Evolutionary conservation across 805 yeast genomes (phyloP), one percentile per base, ranked within the genome.

Genomic region (Starmerella apis): DNA sequence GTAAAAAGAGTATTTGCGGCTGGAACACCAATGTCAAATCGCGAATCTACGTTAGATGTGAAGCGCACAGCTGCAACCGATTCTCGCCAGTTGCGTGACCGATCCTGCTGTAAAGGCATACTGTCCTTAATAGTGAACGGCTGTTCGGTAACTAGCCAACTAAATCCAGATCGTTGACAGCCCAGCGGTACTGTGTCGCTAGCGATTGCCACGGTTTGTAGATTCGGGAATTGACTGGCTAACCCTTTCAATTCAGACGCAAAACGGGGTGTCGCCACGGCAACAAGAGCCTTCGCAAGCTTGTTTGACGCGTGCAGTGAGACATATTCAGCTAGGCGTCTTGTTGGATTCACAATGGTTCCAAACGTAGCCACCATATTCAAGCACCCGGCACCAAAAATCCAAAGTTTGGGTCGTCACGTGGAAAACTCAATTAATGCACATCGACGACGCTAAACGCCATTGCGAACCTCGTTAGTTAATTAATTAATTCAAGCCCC

Each of bases 211-310:
- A 63, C 58, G 8, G 60, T 48, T 48, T 63, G 64, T 18, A 58
- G 45, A n/a, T 43, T 37, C 4, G 60, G 59, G 43, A 55, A 53
- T 20, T 46, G 49, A 16, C 32, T 14, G 22, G 56, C 52, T 14
- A 60, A 48, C 0, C 22, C 35, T 18, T 41, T 33, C 36, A 68
- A 51, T 37, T 64, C 63, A 9, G 49, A 30, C 13, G 70, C 66
- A 31, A 64, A 56, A 44, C 61, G 61, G 11, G 71, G 68, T 16
- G 71, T 65, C 5, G 61, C 63, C 4, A 66, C 61, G 3, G 64
- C 56, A 2, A 68, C 37, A 16, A 65, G 33, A 2, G 67, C 55
- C 36, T 49, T 43, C 24, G 56, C 59, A 20, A 52, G 49, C 6
- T 28, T 16, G 49, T 57, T 55, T 14, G 56, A 41, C 19, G 60